Percentiles rank a stretch among this genome's conserved stretches.
Evolutionary conservation across 75 land plant genomes (phyloP).

Genomic region (Gnetum montanum): DNA sequence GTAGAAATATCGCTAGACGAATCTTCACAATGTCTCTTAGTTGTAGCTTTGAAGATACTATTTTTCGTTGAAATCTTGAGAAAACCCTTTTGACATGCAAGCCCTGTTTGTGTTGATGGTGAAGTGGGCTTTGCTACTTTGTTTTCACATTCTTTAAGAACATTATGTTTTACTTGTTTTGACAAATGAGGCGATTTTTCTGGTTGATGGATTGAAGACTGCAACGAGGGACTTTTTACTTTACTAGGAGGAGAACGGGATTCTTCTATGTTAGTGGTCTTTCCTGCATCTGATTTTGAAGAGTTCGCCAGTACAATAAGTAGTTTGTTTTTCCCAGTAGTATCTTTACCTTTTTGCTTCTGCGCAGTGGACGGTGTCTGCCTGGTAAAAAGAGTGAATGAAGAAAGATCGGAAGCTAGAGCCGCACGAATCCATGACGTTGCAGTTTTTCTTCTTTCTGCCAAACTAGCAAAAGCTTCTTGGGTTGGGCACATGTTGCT

Average conservation of each 20-base stretch:
- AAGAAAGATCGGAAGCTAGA: constrained; percentile 59
- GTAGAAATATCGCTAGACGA: constrained; percentile 14
- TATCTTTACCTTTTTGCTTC: constrained; percentile 4
- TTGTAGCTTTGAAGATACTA: constrained; percentile 5
- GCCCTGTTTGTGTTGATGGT: neutral
- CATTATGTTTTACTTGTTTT: neutral
- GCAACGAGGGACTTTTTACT: neutral
- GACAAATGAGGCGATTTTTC: neutral
- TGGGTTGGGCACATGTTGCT: constrained; percentile 19
- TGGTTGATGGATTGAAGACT: neutral
- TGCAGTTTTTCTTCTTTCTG: constrained; percentile 44
- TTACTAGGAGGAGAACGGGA: neutral
- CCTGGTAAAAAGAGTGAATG: constrained; percentile 46
- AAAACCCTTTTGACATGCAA: neutral
- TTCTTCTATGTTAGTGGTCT: neutral
- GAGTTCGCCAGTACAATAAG: constrained; percentile 6
- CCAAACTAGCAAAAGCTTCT: constrained; percentile 41
- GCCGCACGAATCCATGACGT: constrained; percentile 76
- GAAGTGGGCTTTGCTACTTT: neutral
- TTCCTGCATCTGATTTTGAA: constrained; percentile 6
- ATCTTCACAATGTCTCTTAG: constrained; percentile 11
- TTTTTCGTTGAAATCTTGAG: constrained; percentile 11
- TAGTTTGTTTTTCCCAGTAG: neutral
- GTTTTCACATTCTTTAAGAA: constrained; percentile 2
- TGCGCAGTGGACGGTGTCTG: constrained; percentile 3